A percentile compares a stretch with the other conserved stretches of the same genome.
Evolutionary conservation across 1,284 basidiomycete genomes (phyloP).

Genomic region (Ceratobasidium sp.): DNA sequence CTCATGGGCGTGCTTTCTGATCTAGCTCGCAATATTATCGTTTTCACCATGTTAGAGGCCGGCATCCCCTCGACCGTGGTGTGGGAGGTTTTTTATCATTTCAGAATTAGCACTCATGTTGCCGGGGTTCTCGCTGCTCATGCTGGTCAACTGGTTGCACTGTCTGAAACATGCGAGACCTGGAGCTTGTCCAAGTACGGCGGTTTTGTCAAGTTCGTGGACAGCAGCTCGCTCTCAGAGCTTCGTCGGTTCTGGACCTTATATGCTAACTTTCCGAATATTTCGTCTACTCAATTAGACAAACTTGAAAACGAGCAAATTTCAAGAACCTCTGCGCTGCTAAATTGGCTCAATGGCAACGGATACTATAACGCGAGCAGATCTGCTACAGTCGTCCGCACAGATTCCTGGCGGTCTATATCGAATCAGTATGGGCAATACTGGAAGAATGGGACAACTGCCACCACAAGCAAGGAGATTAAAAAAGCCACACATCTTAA

Average conservation of each 20-base stretch:
- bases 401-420: constrained; percentile 20
- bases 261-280: constrained; percentile 56
- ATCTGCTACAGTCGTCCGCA: constrained; percentile 61
- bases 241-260: constrained; percentile 63
- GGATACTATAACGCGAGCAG: constrained; percentile 52
- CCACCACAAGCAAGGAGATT: constrained; percentile 53
- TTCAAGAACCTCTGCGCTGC: not conserved
- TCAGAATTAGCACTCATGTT: constrained; percentile 65
- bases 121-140: constrained; percentile 62
- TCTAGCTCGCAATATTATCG: constrained; percentile 62
- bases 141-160: constrained; percentile 60
- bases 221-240: constrained; percentile 61
- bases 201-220: constrained; percentile 60
- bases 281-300: constrained; percentile 45
- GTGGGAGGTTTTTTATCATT: constrained; percentile 73
- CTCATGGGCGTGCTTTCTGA: not conserved
- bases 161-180: constrained; percentile 59
- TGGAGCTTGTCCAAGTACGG: constrained; percentile 66
- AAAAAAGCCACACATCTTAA: constrained; percentile 60
- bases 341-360: too few species aligned
- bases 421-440: constrained; percentile 57
- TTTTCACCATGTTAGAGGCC: constrained; percentile 60
- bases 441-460: constrained; percentile 64
- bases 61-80: constrained; percentile 53
- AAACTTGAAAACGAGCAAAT: not conserved